Percentiles rank a stretch among this genome's conserved stretches.
Conservation (phyloP, 2,329 filamentous ascomycete genomes). For the Cylindrodendrum hubeiense region DNA sequence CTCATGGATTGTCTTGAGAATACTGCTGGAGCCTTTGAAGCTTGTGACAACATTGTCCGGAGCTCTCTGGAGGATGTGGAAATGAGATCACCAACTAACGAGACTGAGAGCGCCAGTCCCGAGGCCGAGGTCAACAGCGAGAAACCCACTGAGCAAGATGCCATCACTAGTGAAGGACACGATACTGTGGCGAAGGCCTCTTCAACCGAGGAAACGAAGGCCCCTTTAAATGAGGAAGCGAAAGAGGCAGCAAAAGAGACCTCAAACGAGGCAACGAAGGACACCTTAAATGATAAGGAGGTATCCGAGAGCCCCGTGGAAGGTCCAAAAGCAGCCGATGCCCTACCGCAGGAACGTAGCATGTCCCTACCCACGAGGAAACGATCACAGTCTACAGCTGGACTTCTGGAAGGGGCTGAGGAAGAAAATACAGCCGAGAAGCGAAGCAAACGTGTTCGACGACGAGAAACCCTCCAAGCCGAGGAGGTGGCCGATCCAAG, state of each 20-base stretch:
- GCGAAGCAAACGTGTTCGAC: constrained; percentile 74
- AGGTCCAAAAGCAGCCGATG: constrained; percentile 44
- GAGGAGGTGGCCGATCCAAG: constrained; percentile 67
- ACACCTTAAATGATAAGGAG: constrained; percentile 37
- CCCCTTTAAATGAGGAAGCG: constrained; percentile 9
- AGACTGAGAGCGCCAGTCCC: constrained; percentile 29
- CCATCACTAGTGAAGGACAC: neutral
- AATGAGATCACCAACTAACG: constrained; percentile 35
- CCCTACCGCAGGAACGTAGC: constrained; percentile 51
- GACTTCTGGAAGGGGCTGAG: constrained; percentile 66
- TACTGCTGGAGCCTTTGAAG: constrained; percentile 43
- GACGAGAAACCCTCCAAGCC: constrained; percentile 64
- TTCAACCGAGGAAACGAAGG: constrained; percentile 21
- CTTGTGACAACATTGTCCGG: constrained; percentile 46
- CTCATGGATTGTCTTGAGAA: constrained; percentile 50
- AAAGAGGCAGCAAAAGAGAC: constrained; percentile 23
- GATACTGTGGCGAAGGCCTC: constrained; percentile 22
- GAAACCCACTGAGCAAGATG: constrained; percentile 21
- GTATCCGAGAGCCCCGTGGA: constrained; percentile 38
- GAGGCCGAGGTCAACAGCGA: constrained; percentile 24
- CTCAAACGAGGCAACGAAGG: constrained; percentile 21
- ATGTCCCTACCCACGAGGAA: constrained; percentile 64
- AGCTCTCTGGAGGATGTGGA: constrained; percentile 42
- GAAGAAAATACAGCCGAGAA: constrained; percentile 71
- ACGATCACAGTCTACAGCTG: constrained; percentile 72